Evolutionary conservation across 768 basidiomycete species (phyloP).

Genomic region (Leccinum arenicola): DNA sequence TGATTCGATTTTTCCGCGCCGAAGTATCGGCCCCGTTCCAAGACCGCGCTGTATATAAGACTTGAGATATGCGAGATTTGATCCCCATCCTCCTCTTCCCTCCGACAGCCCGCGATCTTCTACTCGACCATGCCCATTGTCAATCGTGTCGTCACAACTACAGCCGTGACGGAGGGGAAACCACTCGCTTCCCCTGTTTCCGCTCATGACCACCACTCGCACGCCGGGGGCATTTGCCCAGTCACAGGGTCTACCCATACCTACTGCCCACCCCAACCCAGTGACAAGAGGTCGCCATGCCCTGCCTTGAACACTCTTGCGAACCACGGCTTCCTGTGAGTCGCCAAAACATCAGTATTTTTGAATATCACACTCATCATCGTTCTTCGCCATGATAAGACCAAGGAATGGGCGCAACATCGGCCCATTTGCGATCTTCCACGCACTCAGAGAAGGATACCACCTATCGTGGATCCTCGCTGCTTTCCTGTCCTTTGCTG

Average conservation of each 20-base stretch:
- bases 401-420: constrained; percentile 51
- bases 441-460: constrained; percentile 50
- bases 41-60: constrained; percentile 6
- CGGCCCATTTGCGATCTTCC: constrained; percentile 35
- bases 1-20: neutral
- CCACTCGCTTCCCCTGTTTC: constrained; percentile 11
- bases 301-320: constrained; percentile 74
- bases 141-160: neutral
- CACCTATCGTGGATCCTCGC: constrained; percentile 47
- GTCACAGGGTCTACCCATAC: constrained; percentile 36
- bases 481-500: constrained; percentile 45
- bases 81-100: neutral
- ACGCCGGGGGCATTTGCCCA: constrained; percentile 34
- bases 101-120: neutral
- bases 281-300: constrained; percentile 62
- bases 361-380: neutral
- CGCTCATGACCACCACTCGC: constrained; percentile 23
- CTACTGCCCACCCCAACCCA: constrained; percentile 43
- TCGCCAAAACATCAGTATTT: no score
- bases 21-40: neutral
- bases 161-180: neutral
- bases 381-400: constrained; percentile 26
- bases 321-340: constrained; percentile 74
- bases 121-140: constrained; percentile 6
- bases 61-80: neutral